phyloP scores from a whole-genome alignment of 805 yeast species.

The Wickerhamiella cacticola region DNA sequence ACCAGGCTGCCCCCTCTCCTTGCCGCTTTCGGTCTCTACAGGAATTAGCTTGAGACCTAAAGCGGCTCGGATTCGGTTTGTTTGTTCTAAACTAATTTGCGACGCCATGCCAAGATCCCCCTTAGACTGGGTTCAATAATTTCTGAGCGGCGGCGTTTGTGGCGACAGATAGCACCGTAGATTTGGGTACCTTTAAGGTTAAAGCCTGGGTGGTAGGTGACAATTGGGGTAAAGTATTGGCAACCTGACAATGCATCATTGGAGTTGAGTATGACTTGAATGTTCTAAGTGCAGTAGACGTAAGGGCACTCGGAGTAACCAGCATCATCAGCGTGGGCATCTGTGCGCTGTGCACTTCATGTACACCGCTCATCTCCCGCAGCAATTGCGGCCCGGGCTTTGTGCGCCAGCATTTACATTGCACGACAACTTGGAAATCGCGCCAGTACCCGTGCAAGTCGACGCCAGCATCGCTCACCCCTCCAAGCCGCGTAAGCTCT shows the following conservation, averaged over 20 bases:
- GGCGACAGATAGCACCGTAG: not conserved
- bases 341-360: not conserved
- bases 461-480: slow-evolving; percentile 14
- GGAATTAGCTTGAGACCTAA: slow-evolving; percentile 11
- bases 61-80: slow-evolving; percentile 10
- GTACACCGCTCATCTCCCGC: slow-evolving; percentile 16
- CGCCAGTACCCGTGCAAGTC: slow-evolving; percentile 15
- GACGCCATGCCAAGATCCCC: slow-evolving; percentile 1
- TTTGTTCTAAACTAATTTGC: slow-evolving; percentile 10
- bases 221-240: not conserved
- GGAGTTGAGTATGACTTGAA: slow-evolving; percentile 11
- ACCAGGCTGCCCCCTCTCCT: no score
- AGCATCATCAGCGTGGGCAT: slow-evolving; percentile 11
- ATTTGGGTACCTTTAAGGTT: not conserved
- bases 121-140: not conserved
- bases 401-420: slow-evolving; percentile 16
- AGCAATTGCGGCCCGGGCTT: slow-evolving; percentile 13
- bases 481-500: slow-evolving; percentile 10
- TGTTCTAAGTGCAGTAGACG: slow-evolving; percentile 9
- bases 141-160: slow-evolving; percentile 12
- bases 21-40: not conserved
- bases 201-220: not conserved
- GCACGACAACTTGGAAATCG: slow-evolving; percentile 12
- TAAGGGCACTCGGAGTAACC: slow-evolving; percentile 15
- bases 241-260: slow-evolving; percentile 12